Evolutionary conservation across 2,329 filamentous ascomycete genomes (phyloP).

Genomic region (Xylaria sp.): DNA sequence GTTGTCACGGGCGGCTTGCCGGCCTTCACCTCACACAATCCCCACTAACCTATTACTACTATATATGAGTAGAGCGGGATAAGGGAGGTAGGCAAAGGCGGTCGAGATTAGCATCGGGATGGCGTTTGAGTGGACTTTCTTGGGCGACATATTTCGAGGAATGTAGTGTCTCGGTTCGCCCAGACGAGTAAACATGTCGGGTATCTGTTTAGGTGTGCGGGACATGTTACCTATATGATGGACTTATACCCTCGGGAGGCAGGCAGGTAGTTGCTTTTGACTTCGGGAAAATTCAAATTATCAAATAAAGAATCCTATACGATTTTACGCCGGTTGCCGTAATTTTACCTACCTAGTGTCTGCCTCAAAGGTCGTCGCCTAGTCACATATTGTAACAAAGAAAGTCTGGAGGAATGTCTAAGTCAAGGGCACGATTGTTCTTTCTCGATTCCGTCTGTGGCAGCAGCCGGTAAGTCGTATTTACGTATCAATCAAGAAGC

Average conservation of each 20-base stretch:
- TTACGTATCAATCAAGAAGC: not conserved
- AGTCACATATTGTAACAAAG: no score
- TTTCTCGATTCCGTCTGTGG: not conserved
- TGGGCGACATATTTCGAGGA: conserved; percentile 4
- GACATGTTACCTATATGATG: conserved; percentile 1
- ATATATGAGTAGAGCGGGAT: not conserved
- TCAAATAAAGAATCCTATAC: no score
- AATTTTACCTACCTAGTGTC: no score
- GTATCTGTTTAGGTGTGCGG: not conserved
- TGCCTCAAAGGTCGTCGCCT: no score
- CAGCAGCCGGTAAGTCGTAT: not conserved
- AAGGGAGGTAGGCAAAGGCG: not conserved
- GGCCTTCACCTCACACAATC: not conserved
- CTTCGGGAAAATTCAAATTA: no score
- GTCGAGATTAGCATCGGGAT: not conserved
- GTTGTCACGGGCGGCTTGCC: no score
- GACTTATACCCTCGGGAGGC: conserved; percentile 13
- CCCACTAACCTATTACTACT: not conserved
- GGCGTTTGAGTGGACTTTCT: conserved; percentile 9
- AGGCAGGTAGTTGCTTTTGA: no score
- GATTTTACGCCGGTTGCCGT: no score
- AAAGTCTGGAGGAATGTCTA: no score
- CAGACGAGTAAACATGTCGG: not conserved
- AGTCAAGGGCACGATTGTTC: not conserved
- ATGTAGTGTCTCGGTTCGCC: not conserved